Conservation (phyloP, 2,329 filamentous ascomycete species). For the Talaromyces sp. region DNA sequence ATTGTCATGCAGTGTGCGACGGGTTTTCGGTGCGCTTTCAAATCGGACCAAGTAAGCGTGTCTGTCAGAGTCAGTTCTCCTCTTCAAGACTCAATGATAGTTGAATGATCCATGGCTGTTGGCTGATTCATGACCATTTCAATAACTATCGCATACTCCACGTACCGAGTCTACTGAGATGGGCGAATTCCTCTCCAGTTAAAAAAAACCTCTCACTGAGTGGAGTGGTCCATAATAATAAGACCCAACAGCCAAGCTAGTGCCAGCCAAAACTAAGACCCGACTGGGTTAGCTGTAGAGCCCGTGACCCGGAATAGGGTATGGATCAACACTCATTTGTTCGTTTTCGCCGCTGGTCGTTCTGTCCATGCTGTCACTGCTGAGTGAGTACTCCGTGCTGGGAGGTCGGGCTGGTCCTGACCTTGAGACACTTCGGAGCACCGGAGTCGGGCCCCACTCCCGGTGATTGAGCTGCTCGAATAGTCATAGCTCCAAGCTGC, state of each 20-base stretch:
- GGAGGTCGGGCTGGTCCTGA: background rate
- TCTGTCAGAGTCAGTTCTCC: background rate
- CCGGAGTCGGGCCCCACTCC: slow-evolving; percentile 6
- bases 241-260: slow-evolving; percentile 2
- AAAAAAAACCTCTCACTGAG: background rate
- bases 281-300: background rate
- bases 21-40: slow-evolving; percentile 13
- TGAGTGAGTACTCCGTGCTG: background rate
- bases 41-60: background rate
- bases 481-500: slow-evolving; percentile 13
- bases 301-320: background rate
- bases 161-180: background rate
- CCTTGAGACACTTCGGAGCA: slow-evolving; percentile 11
- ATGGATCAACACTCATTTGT: slow-evolving; percentile 4
- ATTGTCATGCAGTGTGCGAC: slow-evolving; percentile 14
- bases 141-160: background rate
- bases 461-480: slow-evolving; percentile 1
- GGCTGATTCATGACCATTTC: background rate
- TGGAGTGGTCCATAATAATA: background rate
- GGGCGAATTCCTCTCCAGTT: background rate
- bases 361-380: background rate
- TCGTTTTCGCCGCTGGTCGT: background rate
- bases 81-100: background rate
- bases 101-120: background rate
- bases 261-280: background rate